Conservation (phyloP, 1,284 basidiomycete species). For the Agroathelia rolfsii region DNA sequence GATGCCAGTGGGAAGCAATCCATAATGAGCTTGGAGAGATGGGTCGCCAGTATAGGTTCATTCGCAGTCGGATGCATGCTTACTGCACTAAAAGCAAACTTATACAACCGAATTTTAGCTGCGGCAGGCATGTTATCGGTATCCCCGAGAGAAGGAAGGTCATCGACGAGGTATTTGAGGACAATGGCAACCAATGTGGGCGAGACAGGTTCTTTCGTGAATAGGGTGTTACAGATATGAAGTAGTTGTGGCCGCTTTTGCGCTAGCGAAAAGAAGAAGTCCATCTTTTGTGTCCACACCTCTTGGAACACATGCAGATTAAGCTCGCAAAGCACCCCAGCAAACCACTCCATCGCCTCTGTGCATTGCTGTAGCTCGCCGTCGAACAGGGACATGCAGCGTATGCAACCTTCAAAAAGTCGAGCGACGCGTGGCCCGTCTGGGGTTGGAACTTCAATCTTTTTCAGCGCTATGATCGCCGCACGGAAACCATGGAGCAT, state of each 20-base stretch:
- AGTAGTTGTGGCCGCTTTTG: constrained; percentile 75
- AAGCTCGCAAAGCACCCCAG: constrained; percentile 68
- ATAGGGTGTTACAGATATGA: constrained; percentile 82
- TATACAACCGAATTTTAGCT: constrained; percentile 86
- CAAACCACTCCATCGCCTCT: constrained; percentile 84
- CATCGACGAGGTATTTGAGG: constrained; percentile 79
- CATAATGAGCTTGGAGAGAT: constrained; percentile 93
- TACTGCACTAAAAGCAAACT: constrained; percentile 93
- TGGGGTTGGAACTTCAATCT: constrained; percentile 68
- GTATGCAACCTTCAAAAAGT: constrained; percentile 80
- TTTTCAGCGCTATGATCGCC: constrained; percentile 71
- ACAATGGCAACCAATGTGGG: constrained; percentile 91
- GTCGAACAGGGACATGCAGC: constrained; percentile 83
- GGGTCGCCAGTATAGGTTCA: constrained; percentile 87
- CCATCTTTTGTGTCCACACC: constrained; percentile 87
- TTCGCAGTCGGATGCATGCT: constrained; percentile 71
- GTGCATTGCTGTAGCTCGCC: constrained; percentile 67
- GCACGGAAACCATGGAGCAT: constrained; percentile 87
- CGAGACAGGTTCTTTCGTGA: constrained; percentile 76
- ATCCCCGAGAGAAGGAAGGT: constrained; percentile 79
- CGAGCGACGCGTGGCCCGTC: constrained; percentile 85
- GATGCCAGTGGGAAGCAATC: constrained; percentile 93
- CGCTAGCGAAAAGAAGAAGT: constrained; percentile 76
- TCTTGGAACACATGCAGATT: constrained; percentile 91
- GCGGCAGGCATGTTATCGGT: constrained; percentile 76